Evolutionary conservation across 2,329 filamentous ascomycete species (phyloP), one percentile per base, ranked within the genome.

Genomic region (Pyrenochaeta sp.): DNA sequence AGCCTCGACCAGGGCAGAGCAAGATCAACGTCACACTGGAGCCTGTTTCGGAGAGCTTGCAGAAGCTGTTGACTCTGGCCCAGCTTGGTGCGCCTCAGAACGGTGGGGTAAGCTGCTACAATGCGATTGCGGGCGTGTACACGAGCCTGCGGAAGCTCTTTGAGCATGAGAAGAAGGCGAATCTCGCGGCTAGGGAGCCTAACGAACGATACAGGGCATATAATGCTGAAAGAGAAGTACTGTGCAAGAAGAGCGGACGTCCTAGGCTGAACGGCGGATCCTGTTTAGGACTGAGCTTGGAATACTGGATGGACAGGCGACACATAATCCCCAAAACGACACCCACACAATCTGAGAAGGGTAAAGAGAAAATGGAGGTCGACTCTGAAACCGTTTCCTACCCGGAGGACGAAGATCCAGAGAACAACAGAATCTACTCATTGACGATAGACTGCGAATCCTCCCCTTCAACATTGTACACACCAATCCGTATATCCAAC

Each of bases 111-210:
- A 91, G 91, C 64, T 90, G 90, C 71, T 90, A 91, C 69, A 89
- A 92, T 69, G 91, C 91, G 0, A 80, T 94, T 39, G 86, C 85
- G 3, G 90, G 90, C 2, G 80, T 96, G 5, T 91, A 89, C 71
- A 83, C 83, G 51, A 90, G 89, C 66, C 77, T 95, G 54, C 80
- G 83, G 54, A 87, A 82, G 62, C 77, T 96, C n/a, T 86, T 90
- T 66, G 80, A 85, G 40, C 89, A 90, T 80, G 90, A 95, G 68
- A 77, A 88, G 55, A 80, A 84, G 50, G 60, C 69, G 45, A 69
- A 73, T 10, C 57, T 74, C 20, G 66, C 68, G 1, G 41, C 73
- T 2, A 46, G 74, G 10, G 66, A 65, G 5, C 66, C 66, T 1
- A 60, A 68, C 20, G 82, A 80, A 62, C 73, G 79, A 5, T 50